phyloP scores from a whole-genome alignment of 2,329 filamentous ascomycete genomes.

The Thielaviopsis ethacetica region DNA sequence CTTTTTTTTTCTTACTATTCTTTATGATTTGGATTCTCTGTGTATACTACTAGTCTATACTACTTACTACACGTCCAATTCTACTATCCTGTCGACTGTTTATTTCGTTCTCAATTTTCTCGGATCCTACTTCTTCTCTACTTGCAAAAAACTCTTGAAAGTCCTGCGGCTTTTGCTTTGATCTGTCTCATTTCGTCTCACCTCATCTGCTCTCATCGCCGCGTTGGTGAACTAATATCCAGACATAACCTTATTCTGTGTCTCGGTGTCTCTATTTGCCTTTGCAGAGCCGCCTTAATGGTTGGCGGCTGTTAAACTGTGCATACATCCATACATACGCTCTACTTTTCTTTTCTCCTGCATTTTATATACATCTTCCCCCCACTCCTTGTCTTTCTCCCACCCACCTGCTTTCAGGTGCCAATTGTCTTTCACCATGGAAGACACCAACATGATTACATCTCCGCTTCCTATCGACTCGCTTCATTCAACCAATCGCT shows the following conservation, averaged over 20 bases:
- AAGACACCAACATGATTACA: slow-evolving; percentile 8
- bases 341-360: neutral
- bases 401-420: slow-evolving; percentile 14
- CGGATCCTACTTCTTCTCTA: neutral
- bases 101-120: neutral
- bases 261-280: neutral
- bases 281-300: neutral
- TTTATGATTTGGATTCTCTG: neutral
- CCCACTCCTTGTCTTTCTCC: slow-evolving; percentile 6
- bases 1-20: neutral
- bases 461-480: slow-evolving; percentile 5
- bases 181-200: neutral
- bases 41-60: neutral
- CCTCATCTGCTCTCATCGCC: neutral
- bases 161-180: neutral
- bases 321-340: neutral
- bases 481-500: neutral
- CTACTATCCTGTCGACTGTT: neutral
- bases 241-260: neutral
- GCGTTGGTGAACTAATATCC: neutral
- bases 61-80: neutral
- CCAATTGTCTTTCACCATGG: slow-evolving; percentile 7
- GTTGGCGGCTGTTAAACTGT: neutral
- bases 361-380: neutral
- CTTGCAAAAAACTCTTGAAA: neutral